A percentile compares a stretch with the other conserved stretches of the same genome.
These are phyloP conservation scores for Remersonia thermophila DNA, from an alignment of 2,329 filamentous ascomycete genomes.

Conservation along the genomic window DNA sequence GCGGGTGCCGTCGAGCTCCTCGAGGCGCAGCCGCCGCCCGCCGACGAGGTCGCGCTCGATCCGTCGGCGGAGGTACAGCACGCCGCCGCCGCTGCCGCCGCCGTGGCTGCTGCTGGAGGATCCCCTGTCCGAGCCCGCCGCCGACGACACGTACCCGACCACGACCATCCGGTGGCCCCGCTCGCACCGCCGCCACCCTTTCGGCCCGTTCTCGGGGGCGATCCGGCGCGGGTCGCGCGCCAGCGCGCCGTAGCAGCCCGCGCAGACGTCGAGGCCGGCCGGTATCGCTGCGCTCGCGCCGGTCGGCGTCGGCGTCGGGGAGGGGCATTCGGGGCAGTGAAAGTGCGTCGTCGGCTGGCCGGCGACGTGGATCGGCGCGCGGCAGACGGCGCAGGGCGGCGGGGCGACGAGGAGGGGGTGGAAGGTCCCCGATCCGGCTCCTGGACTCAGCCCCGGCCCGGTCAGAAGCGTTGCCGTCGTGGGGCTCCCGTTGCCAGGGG, in stretches of 20 bases:
- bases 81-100: slow-evolving; percentile 19
- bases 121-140: too few relatives aligned
- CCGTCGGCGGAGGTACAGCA: slow-evolving; percentile 53
- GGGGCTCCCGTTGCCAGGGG: slow-evolving; percentile 7
- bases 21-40: slow-evolving; percentile 55
- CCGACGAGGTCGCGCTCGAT: slow-evolving; percentile 66
- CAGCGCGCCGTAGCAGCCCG: slow-evolving; percentile 60
- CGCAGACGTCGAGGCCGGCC: slow-evolving; percentile 84
- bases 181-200: slow-evolving; percentile 74
- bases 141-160: slow-evolving; percentile 58
- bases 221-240: slow-evolving; percentile 53
- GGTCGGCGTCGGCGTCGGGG: slow-evolving; percentile 16
- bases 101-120: too few relatives aligned
- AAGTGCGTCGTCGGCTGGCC: slow-evolving; percentile 53
- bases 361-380: slow-evolving; percentile 48
- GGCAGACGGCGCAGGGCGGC: slow-evolving; percentile 68
- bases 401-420: slow-evolving; percentile 53
- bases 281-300: slow-evolving; percentile 29
- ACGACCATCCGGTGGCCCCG: slow-evolving; percentile 75
- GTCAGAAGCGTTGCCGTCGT: neutral
- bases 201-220: slow-evolving; percentile 59
- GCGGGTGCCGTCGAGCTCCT: slow-evolving; percentile 28
- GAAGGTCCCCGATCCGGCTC: slow-evolving; percentile 38
- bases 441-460: too few relatives aligned
- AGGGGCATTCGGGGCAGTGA: slow-evolving; percentile 61